phyloP scores from a whole-genome alignment of 108 stramenopile genomes.

The Bacterosira constricta region DNA sequence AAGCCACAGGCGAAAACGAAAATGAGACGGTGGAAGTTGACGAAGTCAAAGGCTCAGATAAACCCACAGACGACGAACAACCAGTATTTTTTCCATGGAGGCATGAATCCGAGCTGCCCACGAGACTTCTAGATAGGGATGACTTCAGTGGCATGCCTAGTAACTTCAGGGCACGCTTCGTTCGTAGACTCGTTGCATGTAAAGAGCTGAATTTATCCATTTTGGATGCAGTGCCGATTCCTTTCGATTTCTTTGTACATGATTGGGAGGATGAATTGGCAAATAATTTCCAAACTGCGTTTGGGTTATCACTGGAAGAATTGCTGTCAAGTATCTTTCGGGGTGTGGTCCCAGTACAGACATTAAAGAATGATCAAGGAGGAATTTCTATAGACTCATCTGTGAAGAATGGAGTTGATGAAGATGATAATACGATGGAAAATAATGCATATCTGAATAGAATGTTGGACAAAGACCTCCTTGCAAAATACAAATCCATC shows the following conservation, averaged over 20 bases:
- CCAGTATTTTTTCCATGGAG: slow-evolving; percentile 49
- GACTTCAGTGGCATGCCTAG: slow-evolving; percentile 43
- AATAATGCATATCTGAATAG: slow-evolving; percentile 6
- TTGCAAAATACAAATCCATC: neutral
- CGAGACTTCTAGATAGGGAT: slow-evolving; percentile 13
- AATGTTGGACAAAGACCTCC: slow-evolving; percentile 15
- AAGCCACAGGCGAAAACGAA: neutral
- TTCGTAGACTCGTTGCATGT: slow-evolving; percentile 31
- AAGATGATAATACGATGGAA: neutral
- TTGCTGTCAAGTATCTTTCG: slow-evolving; percentile 6
- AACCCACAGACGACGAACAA: neutral
- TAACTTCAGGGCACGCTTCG: slow-evolving; percentile 22
- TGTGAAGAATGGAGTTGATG: neutral
- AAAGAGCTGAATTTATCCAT: slow-evolving; percentile 29
- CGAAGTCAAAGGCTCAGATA: no score
- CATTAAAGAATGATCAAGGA: slow-evolving; percentile 5
- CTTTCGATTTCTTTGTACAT: slow-evolving; percentile 19
- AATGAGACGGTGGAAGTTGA: no score
- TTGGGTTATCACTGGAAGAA: slow-evolving; percentile 5
- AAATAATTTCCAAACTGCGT: slow-evolving; percentile 17
- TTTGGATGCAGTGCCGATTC: slow-evolving; percentile 40
- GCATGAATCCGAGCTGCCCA: slow-evolving; percentile 19
- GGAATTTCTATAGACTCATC: slow-evolving; percentile 20
- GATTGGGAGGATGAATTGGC: slow-evolving; percentile 44
- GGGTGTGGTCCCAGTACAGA: neutral